These are phyloP conservation scores for Barnettozyma vustinii DNA, from an alignment of 805 yeast species.

Conservation along the genomic window DNA sequence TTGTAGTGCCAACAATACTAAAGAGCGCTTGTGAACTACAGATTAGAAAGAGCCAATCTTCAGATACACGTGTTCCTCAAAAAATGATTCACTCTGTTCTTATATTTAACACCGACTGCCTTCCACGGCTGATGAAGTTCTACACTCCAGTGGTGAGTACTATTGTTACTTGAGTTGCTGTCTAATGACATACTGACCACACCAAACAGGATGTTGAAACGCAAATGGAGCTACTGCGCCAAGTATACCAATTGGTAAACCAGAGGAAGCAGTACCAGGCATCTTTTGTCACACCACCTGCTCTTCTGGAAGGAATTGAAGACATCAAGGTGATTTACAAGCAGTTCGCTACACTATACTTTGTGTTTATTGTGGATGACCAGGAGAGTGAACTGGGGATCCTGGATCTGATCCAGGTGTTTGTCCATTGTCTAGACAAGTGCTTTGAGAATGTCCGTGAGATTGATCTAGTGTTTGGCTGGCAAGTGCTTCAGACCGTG, in stretches of 20 bases:
- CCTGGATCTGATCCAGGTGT: constrained; percentile 89
- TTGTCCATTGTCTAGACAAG: constrained; percentile 89
- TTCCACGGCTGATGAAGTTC: constrained; percentile 85
- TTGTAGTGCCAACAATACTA: too few species aligned
- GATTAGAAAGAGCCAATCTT: not conserved
- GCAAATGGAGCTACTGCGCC: constrained; percentile 73
- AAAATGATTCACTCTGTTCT: constrained; percentile 81
- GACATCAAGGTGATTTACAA: constrained; percentile 87
- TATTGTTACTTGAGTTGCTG: not conserved
- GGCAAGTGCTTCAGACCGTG: constrained; percentile 94
- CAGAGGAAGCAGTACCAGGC: constrained; percentile 73
- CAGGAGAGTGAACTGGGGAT: constrained; percentile 95
- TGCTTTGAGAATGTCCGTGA: constrained; percentile 96
- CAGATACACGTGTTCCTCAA: not conserved
- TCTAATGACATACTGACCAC: not conserved
- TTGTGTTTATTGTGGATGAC: constrained; percentile 92
- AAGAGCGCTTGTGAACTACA: not conserved
- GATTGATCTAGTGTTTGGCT: constrained; percentile 93
- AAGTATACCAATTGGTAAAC: constrained; percentile 73
- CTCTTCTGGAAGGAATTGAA: constrained; percentile 55
- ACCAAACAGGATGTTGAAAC: constrained; percentile 55
- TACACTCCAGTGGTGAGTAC: constrained; percentile 69
- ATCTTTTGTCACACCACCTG: constrained; percentile 86
- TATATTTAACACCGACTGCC: constrained; percentile 83
- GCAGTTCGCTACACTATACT: constrained; percentile 92